These are phyloP conservation scores for Amylostereum areolatum DNA, from an alignment of 1,284 basidiomycete genomes.

Conservation along the genomic window DNA sequence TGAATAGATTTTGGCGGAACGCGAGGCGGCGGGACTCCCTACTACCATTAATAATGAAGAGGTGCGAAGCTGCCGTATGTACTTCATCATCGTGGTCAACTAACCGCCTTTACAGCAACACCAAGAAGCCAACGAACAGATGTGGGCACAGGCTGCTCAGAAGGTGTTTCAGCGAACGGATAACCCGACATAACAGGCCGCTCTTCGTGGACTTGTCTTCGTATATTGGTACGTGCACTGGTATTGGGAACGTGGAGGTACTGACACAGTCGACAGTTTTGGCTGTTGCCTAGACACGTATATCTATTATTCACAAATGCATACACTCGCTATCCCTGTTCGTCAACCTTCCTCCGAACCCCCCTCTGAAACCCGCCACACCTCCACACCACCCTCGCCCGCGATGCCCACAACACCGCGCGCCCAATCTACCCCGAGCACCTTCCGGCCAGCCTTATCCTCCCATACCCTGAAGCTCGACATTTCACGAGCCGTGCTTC, in stretches of 20 bases:
- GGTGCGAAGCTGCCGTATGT: neutral
- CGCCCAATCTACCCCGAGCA: slow-evolving; percentile 74
- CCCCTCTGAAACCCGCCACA: slow-evolving; percentile 82
- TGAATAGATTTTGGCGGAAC: slow-evolving; percentile 11
- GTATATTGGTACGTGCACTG: no score
- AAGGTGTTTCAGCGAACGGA: slow-evolving; percentile 3
- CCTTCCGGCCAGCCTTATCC: slow-evolving; percentile 40
- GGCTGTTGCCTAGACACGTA: no score
- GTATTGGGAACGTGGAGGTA: no score
- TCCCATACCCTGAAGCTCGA: slow-evolving; percentile 65
- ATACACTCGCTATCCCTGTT: slow-evolving; percentile 5
- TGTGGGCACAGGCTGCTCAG: slow-evolving; percentile 12
- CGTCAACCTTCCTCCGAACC: no score
- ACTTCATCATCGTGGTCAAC: neutral
- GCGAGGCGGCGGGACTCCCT: slow-evolving; percentile 11
- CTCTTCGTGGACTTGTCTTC: no score
- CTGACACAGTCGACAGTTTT: no score
- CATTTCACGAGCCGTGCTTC: slow-evolving; percentile 60
- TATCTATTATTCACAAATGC: slow-evolving; percentile 2
- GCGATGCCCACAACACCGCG: slow-evolving; percentile 68
- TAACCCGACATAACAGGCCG: no score
- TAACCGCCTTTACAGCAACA: slow-evolving; percentile 4
- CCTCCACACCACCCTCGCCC: slow-evolving; percentile 79
- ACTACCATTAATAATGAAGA: slow-evolving; percentile 8
- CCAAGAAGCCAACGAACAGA: slow-evolving; percentile 11